Evolutionary conservation across 129 eudicot species (phyloP).

Genomic region (Dittrichia graveolens): DNA sequence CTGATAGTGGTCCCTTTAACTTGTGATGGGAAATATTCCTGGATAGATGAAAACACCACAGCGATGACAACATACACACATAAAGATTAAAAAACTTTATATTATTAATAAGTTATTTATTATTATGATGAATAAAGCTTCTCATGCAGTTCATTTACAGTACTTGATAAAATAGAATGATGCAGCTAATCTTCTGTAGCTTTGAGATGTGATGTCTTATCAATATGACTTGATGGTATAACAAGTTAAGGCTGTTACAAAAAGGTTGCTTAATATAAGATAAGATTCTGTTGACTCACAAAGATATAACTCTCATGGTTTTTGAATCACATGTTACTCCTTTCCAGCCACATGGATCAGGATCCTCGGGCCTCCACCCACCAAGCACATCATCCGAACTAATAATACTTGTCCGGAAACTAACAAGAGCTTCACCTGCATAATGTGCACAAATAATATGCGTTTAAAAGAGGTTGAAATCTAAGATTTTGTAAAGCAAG

Average conservation of each 20-base stretch:
- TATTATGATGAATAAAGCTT: too few relatives aligned
- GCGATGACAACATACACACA: slow-evolving; percentile 14
- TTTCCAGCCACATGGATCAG: slow-evolving; percentile 95
- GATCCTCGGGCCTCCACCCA: slow-evolving; percentile 96
- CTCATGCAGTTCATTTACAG: too few relatives aligned
- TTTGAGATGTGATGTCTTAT: too few relatives aligned
- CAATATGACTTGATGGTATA: neutral
- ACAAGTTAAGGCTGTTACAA: neutral
- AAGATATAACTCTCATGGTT: slow-evolving; percentile 79
- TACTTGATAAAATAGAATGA: too few relatives aligned
- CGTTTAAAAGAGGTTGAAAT: neutral
- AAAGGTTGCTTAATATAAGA: neutral
- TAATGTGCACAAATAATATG: slow-evolving; percentile 20
- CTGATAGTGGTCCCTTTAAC: slow-evolving; percentile 82
- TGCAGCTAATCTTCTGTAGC: too few relatives aligned
- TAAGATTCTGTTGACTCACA: slow-evolving; percentile 54
- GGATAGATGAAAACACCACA: slow-evolving; percentile 23
- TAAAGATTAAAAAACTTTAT: neutral
- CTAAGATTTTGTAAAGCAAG: neutral
- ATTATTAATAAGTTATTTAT: neutral
- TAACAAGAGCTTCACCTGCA: slow-evolving; percentile 86
- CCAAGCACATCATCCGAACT: slow-evolving; percentile 69
- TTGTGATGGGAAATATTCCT: slow-evolving; percentile 89
- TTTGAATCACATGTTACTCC: slow-evolving; percentile 84
- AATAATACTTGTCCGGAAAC: slow-evolving; percentile 59